Evolutionary conservation across 1,284 basidiomycete species (phyloP), one percentile per base, ranked within the genome.

Genomic region (Gomphus bonarii): DNA sequence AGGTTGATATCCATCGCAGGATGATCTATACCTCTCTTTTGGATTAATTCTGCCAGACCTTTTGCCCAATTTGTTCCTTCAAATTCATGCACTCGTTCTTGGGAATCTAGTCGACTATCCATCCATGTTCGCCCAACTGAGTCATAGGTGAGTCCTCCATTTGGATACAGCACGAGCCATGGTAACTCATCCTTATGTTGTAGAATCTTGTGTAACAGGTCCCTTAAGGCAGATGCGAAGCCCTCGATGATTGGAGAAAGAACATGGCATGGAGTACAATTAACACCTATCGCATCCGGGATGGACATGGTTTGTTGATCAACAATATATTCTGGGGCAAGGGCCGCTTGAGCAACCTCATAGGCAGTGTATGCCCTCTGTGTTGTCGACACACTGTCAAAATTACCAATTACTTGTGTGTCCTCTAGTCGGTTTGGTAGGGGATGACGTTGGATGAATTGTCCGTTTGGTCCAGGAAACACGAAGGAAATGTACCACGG

Each of bases 401-500:
- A 44, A 11, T 16, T 18, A 11, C 12, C 42, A 6, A 44, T 18
- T 44, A 8, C n/a, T 44, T 22, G 56, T 47, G 71, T 62, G 0
- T 73, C 68, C 2, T 64, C 50, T 7, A 77, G 70, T 18, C 81
- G 69, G 3, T 75, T 69, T n/a, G 49, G 31, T 1, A 72, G 67
- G 1, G 61, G n/a, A 9, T 25, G 12, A 20, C 11, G 8, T 42
- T 25, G 46, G 14, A 73, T 59, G 8, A 64, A 59, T 58, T 51
- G 65, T 10, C 66, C 69, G 28, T 61, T 65, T 6, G 65, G 63
- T 36, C 57, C 66, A 0, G 85, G 83, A 64, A 82, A 86, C 2
- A 88, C 81, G n/a, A 77, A 81, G 51, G 77, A 80, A 57, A 91
- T 80, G 86, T 88, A 91, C 82, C 86, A 91, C 36, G 76, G 77